phyloP scores from a whole-genome alignment of 805 yeast genomes.

The Candida mattraensis region DNA sequence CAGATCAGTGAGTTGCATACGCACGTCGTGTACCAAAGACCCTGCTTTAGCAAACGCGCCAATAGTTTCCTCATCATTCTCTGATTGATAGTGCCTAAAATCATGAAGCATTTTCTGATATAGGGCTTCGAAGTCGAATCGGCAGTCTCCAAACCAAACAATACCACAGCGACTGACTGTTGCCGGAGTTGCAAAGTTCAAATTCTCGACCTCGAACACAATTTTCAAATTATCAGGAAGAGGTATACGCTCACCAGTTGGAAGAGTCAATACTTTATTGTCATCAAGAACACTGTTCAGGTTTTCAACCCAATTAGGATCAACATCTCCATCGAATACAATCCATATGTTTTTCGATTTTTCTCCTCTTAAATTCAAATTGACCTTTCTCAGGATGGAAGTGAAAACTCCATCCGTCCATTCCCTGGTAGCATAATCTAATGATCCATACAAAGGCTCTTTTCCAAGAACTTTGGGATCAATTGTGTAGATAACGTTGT shows the following conservation, averaged over 20 bases:
- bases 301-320: conserved; percentile 92
- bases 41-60: conserved; percentile 1
- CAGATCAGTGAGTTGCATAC: conserved; percentile 1
- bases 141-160: conserved; percentile 59
- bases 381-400: conserved; percentile 56
- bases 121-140: conserved; percentile 12
- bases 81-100: conserved; percentile 11
- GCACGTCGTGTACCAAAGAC: conserved; percentile 8
- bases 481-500: conserved; percentile 44
- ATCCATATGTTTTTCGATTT: conserved; percentile 62
- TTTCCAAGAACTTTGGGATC: conserved; percentile 80
- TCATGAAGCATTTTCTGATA: conserved; percentile 13
- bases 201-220: conserved; percentile 72
- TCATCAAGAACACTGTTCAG: conserved; percentile 91
- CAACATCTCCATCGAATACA: conserved; percentile 88
- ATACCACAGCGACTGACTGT: conserved; percentile 92
- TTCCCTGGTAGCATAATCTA: conserved; percentile 79
- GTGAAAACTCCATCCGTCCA: conserved; percentile 92
- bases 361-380: conserved; percentile 60
- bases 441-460: conserved; percentile 61
- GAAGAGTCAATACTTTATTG: conserved; percentile 74
- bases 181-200: conserved; percentile 79
- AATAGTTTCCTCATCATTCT: conserved; percentile 15
- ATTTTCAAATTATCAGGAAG: conserved; percentile 64
- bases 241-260: conserved; percentile 82